A percentile compares a stretch with the other conserved stretches of the same genome.
These are phyloP conservation scores for Eimeria falciformis DNA, from an alignment of 169 alveolate genomes.

Conservation along the genomic window DNA sequence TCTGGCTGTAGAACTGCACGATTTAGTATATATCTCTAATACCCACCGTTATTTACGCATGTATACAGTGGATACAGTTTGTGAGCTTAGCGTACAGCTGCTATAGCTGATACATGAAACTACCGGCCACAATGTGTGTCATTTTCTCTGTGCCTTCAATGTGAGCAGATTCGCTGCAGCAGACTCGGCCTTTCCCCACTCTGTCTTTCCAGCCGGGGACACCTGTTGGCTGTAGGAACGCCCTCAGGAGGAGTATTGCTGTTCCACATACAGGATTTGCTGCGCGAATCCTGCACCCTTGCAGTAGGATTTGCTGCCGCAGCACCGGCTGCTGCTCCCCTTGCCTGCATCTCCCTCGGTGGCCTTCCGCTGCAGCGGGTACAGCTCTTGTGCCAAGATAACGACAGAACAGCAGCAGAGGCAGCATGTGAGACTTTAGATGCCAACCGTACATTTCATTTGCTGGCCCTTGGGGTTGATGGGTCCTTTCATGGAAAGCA, in stretches of 20 bases:
- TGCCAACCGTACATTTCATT: neutral
- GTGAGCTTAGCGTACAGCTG: no score
- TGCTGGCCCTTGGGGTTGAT: constrained; percentile 53
- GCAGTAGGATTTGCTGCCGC: constrained; percentile 37
- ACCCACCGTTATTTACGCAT: no score
- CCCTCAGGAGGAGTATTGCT: constrained; percentile 56
- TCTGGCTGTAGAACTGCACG: no score
- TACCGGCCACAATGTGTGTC: no score
- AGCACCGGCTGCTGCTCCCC: constrained; percentile 51
- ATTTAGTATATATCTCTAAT: no score
- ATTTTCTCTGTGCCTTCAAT: no score
- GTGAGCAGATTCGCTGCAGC: constrained; percentile 47
- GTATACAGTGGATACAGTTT: no score
- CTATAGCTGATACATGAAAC: no score
- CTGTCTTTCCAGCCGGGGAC: constrained; percentile 27
- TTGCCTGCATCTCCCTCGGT: constrained; percentile 22
- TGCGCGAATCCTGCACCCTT: constrained; percentile 39
- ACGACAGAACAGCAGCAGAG: neutral
- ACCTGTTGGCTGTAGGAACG: constrained; percentile 37
- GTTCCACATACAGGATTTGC: constrained; percentile 7
- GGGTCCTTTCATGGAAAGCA: neutral
- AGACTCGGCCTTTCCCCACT: constrained; percentile 41
- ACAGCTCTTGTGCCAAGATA: constrained; percentile 1
- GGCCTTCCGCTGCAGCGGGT: constrained; percentile 51
- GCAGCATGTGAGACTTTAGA: neutral